Base-by-base conservation (phyloP, 2,329 filamentous ascomycete genomes). In the Ophiognomonia clavigignenti-juglandacearum region DNA sequence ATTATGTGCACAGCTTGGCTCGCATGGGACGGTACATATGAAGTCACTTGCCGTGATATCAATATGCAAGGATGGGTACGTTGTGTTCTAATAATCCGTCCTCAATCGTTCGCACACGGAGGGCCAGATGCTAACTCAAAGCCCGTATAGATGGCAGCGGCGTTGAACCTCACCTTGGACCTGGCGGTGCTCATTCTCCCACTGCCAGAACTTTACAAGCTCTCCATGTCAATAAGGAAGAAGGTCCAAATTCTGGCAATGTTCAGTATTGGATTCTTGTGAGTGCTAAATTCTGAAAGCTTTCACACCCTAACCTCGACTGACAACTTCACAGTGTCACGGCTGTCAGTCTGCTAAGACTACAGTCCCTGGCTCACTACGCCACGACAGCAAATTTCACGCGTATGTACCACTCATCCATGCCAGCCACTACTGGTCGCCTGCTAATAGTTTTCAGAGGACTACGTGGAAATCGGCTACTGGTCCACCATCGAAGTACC, bases 241-340 rank as follows among this genome's bases (percentile, higher is more conserved):
- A 64, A 60, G 52, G 35, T 59, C 2, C 62, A 63, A 45, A 61
- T 65, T 24, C 51, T 65, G n/a, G 44, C 59, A 34, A 65, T 64
- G 61, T 65, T 65, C 51, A 56, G 58, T 45, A 55, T 65, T 11
- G 62, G 63, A 27, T 61, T 64, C 49, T 62, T 64, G 60, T 61
- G 45, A 45, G 59, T 49, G n/a, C n/a, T n/a, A n/a, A n/a, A n/a
- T n/a, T n/a, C n/a, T n/a, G n/a, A n/a, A n/a, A n/a, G n/a, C n/a
- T n/a, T n/a, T n/a, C n/a, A n/a, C n/a, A n/a, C n/a, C n/a, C n/a
- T n/a, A n/a, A n/a, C n/a, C n/a, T n/a, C n/a, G n/a, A n/a, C n/a
- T n/a, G n/a, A n/a, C n/a, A n/a, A n/a, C n/a, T n/a, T n/a, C n/a
- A n/a, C 37, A 60, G 58, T 31, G 61, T 60, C 44, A 60, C 59